These are phyloP conservation scores for Eucalyptus coolabah DNA, from an alignment of 345 rosid species.

Conservation along the genomic window DNA sequence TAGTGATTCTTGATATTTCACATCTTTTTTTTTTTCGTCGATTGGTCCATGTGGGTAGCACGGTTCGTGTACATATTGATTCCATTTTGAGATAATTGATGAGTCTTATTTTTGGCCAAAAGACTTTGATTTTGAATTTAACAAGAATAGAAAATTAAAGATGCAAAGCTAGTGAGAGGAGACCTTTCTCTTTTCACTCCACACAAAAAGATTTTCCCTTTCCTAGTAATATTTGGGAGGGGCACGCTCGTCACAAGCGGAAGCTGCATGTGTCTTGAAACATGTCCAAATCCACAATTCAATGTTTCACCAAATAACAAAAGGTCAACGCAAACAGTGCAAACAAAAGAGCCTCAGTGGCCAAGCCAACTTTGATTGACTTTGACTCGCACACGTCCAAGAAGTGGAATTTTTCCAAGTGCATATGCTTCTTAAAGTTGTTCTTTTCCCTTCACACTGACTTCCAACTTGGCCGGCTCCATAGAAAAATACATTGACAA, in stretches of 20 bases:
- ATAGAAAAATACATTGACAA: neutral
- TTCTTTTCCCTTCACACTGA: neutral
- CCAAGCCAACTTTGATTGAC: neutral
- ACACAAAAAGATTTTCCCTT: neutral
- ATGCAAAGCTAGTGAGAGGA: neutral
- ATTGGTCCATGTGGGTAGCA: neutral
- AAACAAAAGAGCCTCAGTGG: neutral
- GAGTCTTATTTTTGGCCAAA: neutral
- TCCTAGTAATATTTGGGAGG: neutral
- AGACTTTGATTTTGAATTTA: neutral
- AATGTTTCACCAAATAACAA: neutral
- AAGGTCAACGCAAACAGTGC: neutral
- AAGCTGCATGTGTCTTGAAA: neutral
- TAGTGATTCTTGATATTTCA: neutral
- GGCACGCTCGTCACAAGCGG: neutral
- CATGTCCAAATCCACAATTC: neutral
- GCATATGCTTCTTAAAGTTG: neutral
- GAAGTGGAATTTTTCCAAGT: neutral
- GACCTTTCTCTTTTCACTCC: neutral
- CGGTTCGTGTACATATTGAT: too few relatives aligned
- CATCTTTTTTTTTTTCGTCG: accelerated
- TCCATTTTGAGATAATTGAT: neutral
- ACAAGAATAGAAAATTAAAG: neutral
- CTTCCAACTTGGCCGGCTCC: neutral
- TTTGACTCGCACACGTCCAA: neutral